Evolutionary conservation across 495 filamentous ascomycete species (phyloP).

Genomic region (Neurospora sp.): DNA sequence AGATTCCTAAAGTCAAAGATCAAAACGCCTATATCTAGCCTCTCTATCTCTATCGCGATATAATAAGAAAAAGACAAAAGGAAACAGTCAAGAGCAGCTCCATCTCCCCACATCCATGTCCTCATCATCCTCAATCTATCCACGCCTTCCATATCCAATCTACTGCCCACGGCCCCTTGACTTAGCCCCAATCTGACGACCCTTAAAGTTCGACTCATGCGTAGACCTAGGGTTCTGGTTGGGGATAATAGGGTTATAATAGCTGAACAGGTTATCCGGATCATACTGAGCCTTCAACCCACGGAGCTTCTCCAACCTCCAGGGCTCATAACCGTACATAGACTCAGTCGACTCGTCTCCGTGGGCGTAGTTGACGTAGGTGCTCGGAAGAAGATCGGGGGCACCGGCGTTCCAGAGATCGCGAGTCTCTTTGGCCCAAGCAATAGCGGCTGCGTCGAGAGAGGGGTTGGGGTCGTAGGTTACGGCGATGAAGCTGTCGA

Average conservation of each 20-base stretch:
- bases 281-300: conserved; percentile 47
- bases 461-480: not conserved
- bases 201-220: not conserved
- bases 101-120: not conserved
- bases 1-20: not conserved
- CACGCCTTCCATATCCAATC: not conserved
- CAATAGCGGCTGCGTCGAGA: not conserved
- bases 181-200: not conserved
- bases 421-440: not conserved
- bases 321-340: conserved; percentile 32
- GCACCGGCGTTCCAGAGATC: not conserved
- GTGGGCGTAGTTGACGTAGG: conserved; percentile 27
- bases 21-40: not conserved
- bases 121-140: not conserved
- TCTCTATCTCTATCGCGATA: not conserved
- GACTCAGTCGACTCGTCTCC: conserved; percentile 26
- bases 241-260: conserved; percentile 33
- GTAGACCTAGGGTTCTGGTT: not conserved
- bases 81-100: not conserved
- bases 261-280: conserved; percentile 40
- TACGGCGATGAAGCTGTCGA: not conserved
- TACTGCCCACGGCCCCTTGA: not conserved
- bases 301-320: conserved; percentile 34
- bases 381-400: conserved; percentile 13
- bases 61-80: not conserved